Evolutionary conservation across 2,329 filamentous ascomycete species (phyloP).

Genomic region (Penicillium sp.): DNA sequence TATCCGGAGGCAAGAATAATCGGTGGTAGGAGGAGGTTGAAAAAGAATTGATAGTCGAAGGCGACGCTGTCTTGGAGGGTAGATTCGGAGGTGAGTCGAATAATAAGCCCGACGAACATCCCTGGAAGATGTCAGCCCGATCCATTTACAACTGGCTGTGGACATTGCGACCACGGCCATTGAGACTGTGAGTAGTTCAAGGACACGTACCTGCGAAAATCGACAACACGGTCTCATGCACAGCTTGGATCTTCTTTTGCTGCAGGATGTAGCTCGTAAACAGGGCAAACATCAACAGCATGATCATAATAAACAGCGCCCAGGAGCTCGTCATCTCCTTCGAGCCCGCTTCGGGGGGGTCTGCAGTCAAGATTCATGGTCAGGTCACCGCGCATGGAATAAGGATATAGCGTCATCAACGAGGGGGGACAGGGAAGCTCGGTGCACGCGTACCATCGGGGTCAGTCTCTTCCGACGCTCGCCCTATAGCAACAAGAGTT

Average conservation of each 20-base stretch:
- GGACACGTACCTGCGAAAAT: slow-evolving; percentile 78
- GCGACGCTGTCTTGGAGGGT: slow-evolving; percentile 87
- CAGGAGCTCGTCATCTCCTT: slow-evolving; percentile 95
- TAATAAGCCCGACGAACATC: slow-evolving; percentile 89
- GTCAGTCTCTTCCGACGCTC: slow-evolving; percentile 38
- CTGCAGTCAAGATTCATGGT: slow-evolving; percentile 30
- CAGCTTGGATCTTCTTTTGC: slow-evolving; percentile 92
- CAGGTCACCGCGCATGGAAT: slow-evolving; percentile 16
- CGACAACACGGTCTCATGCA: slow-evolving; percentile 96
- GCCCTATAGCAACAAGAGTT: slow-evolving; percentile 27
- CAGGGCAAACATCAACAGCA: slow-evolving; percentile 88
- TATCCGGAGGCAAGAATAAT: slow-evolving; percentile 98
- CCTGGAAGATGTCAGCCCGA: slow-evolving; percentile 52
- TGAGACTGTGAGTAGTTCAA: background rate
- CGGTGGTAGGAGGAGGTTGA: slow-evolving; percentile 95
- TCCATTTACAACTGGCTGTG: background rate
- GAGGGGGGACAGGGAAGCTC: slow-evolving; percentile 6
- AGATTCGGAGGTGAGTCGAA: slow-evolving; percentile 76
- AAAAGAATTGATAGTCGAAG: slow-evolving; percentile 99
- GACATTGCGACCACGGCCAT: background rate
- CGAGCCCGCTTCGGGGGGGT: slow-evolving; percentile 75
- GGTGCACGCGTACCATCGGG: slow-evolving; percentile 37
- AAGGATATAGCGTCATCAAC: slow-evolving; percentile 1
- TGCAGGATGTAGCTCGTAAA: slow-evolving; percentile 97
- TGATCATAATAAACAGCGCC: slow-evolving; percentile 95